Evolutionary conservation across 129 eudicot genomes (phyloP).

Genomic region (Flaveria bidentis): DNA sequence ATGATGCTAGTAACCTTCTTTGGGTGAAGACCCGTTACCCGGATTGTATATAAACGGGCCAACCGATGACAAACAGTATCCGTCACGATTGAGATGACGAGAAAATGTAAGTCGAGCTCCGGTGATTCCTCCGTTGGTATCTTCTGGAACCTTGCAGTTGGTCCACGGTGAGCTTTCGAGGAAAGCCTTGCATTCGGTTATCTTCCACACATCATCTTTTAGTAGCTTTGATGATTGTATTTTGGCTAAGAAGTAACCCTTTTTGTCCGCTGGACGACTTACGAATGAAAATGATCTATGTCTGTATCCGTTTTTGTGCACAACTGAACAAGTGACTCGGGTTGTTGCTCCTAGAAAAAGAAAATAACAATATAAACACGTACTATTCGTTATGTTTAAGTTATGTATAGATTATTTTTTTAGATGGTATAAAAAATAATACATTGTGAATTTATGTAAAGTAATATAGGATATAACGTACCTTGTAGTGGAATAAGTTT

Average conservation of each 20-base stretch:
- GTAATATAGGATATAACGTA: neutral
- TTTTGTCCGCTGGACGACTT: constrained; percentile 44
- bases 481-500: constrained; percentile 52
- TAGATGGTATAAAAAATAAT: neutral
- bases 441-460: neutral
- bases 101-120: constrained; percentile 42
- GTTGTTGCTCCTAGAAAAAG: constrained; percentile 35
- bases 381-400: neutral
- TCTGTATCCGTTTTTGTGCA: constrained; percentile 42
- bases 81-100: constrained; percentile 36
- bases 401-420: too few relatives aligned
- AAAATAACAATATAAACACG: neutral
- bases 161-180: constrained; percentile 44
- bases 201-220: constrained; percentile 33
- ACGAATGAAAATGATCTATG: constrained; percentile 40
- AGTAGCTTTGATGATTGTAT: constrained; percentile 19
- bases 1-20: constrained; percentile 32
- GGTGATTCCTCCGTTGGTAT: constrained; percentile 37
- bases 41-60: constrained; percentile 52
- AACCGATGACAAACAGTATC: constrained; percentile 44
- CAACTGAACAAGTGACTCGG: constrained; percentile 47
- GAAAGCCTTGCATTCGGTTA: constrained; percentile 51
- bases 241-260: constrained; percentile 56
- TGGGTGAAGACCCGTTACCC: constrained; percentile 15
- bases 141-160: constrained; percentile 41